Conservation (phyloP, 2,329 filamentous ascomycete genomes). For the Cladophialophora yegresii region DNA sequence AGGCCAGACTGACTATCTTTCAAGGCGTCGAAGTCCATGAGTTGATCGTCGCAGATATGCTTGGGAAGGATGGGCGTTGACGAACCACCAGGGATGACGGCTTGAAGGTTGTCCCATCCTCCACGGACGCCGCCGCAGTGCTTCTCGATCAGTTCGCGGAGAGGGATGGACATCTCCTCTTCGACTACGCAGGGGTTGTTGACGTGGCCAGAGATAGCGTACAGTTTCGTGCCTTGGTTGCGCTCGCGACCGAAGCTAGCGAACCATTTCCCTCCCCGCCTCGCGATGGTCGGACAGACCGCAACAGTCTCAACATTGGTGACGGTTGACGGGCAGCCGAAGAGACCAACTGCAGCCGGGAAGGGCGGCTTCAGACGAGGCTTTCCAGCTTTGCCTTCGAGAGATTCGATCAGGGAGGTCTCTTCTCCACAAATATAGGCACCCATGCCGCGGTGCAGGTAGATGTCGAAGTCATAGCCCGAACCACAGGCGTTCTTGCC, state of each 20-base stretch:
- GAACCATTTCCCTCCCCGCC: slow-evolving; percentile 91
- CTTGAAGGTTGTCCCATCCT: slow-evolving; percentile 96
- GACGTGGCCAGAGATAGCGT: slow-evolving; percentile 96
- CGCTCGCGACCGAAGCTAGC: slow-evolving; percentile 90
- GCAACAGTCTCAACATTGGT: slow-evolving; percentile 98
- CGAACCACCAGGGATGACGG: slow-evolving; percentile 92
- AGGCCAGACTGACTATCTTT: slow-evolving; percentile 98
- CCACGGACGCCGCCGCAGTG: slow-evolving; percentile 96
- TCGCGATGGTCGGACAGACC: slow-evolving; percentile 92
- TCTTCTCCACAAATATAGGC: slow-evolving; percentile 98
- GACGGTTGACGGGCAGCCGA: slow-evolving; percentile 96
- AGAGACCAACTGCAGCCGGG: slow-evolving; percentile 93
- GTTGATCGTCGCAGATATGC: slow-evolving; percentile 83
- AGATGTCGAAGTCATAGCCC: slow-evolving; percentile 98
- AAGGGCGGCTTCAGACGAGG: slow-evolving; percentile 98
- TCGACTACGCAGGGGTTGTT: slow-evolving; percentile 98
- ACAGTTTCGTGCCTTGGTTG: slow-evolving; percentile 96
- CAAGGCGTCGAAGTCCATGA: slow-evolving; percentile 98
- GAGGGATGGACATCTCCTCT: slow-evolving; percentile 98
- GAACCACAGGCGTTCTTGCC: slow-evolving; percentile 97
- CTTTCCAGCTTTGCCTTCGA: slow-evolving; percentile 98
- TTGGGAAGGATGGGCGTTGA: slow-evolving; percentile 96
- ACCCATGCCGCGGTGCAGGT: slow-evolving; percentile 92
- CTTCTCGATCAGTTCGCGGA: slow-evolving; percentile 94
- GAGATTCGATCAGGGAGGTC: slow-evolving; percentile 94